Percentiles rank a stretch among this genome's conserved stretches.
Conservation (phyloP, 495 filamentous ascomycete species). For the Podospora appendiculata region DNA sequence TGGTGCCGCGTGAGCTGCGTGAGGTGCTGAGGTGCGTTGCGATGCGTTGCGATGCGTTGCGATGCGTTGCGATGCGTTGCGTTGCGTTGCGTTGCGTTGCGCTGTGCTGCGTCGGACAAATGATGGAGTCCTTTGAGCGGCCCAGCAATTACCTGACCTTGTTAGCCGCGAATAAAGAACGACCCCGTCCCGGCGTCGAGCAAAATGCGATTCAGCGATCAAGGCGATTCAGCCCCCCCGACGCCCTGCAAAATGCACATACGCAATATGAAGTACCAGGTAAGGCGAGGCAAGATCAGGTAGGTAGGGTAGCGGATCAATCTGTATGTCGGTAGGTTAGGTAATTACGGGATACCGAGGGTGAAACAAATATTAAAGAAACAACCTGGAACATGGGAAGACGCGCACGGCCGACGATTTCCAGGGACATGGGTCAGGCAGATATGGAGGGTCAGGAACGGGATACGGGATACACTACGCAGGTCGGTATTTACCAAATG, state of each 20-base stretch:
- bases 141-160: background rate
- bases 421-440: background rate
- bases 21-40: background rate
- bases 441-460: background rate
- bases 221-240: too few relatives aligned
- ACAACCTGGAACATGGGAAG: too few relatives aligned
- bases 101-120: conserved; percentile 8
- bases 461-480: too few relatives aligned
- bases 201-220: background rate
- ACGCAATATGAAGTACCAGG: too few relatives aligned
- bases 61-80: conserved; percentile 1
- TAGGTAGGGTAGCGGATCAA: too few relatives aligned
- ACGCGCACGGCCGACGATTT: too few relatives aligned
- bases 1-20: background rate
- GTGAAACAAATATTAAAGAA: too few relatives aligned
- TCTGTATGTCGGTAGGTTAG: too few relatives aligned
- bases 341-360: too few relatives aligned
- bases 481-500: too few relatives aligned
- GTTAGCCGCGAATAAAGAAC: background rate
- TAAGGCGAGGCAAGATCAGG: too few relatives aligned
- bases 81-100: background rate
- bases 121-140: conserved; percentile 7
- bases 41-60: background rate
- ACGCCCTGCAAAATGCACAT: too few relatives aligned
- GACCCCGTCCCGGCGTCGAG: background rate